Evolutionary conservation across 345 rosid genomes (phyloP), one percentile per base, ranked within the genome.

Genomic region (Litchi chinensis): DNA sequence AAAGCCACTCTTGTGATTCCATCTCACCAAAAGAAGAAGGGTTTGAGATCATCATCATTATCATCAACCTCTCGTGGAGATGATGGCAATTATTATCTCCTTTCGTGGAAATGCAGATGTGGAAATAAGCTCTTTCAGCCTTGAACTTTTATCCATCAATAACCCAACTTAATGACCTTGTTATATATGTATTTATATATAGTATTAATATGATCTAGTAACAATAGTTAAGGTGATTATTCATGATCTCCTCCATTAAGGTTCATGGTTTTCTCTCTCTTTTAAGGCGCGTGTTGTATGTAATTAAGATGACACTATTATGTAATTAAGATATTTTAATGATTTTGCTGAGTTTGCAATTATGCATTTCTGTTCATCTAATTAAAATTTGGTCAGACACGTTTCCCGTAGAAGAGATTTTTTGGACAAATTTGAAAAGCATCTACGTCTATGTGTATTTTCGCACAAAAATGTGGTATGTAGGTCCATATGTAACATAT

Each of bases 91-190:
- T 93, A 90, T 77, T 93, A 93, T 83, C 98, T 85, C 60, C 91
- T 90, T 7, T 84, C 86, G 8, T 90, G 98, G 96, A 85, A 88
- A 78, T 91, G 96, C 85, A 86, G 76, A 83, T 93, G 98, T 73
- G 91, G 90, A 41, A 79, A 88, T 73, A 80, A 79, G 79, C 66
- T 89, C 77, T 93, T 83, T 76, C 84, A 79, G 57, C 96, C 93
- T 70, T 83, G 67, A 79, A 19, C n/a, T 32, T 12, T 18, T 32
- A 65, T 65, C 18, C 43, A 32, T 65, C 8, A 26, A 65, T 22
- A 64, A 19, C 24, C 6, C 32, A 13, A 50, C 13, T 50, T 50
- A 50, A 50, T 13, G 13, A 12, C 56, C 56, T 32, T 32, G 37
- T 32, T 46, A 46, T 46, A 46, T 46, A 46, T 46, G 12, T 46